Percentiles rank a stretch among this genome's conserved stretches.
These are phyloP conservation scores for Leishmania amazonensis DNA, from an alignment of 208 protist species.

Conservation along the genomic window DNA sequence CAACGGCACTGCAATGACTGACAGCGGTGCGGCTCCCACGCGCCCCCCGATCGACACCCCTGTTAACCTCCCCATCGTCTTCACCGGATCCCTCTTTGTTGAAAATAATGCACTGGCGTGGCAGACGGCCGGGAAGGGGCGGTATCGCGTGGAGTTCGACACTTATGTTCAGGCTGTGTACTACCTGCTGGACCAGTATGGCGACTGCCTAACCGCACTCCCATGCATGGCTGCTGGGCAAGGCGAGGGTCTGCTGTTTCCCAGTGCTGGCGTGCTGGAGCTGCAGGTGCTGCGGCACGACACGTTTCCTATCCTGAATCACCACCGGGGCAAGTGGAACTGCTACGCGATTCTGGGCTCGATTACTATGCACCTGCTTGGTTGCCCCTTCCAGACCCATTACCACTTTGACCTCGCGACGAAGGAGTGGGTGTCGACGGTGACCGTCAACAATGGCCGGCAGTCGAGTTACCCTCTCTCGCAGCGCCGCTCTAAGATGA, in stretches of 20 bases:
- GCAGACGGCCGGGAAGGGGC: slow-evolving; percentile 58
- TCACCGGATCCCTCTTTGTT: slow-evolving; percentile 41
- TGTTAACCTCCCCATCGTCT: slow-evolving; percentile 28
- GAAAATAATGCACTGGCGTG: slow-evolving; percentile 56
- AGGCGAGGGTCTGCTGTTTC: slow-evolving; percentile 45
- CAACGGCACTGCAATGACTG: not conserved
- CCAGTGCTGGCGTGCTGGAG: slow-evolving; percentile 50
- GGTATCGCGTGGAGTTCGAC: slow-evolving; percentile 86
- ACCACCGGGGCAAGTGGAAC: slow-evolving; percentile 84
- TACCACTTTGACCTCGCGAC: slow-evolving; percentile 51
- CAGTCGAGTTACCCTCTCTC: slow-evolving; percentile 52
- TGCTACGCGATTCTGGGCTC: slow-evolving; percentile 85
- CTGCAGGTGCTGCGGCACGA: slow-evolving; percentile 73
- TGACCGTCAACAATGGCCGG: slow-evolving; percentile 74
- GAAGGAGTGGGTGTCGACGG: slow-evolving; percentile 50
- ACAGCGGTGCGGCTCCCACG: not conserved
- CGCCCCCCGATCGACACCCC: not conserved
- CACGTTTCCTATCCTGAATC: slow-evolving; percentile 56
- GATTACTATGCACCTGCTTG: slow-evolving; percentile 75
- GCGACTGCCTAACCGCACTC: slow-evolving; percentile 35
- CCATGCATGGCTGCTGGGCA: slow-evolving; percentile 23
- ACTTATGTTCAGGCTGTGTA: slow-evolving; percentile 78
- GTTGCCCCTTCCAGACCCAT: slow-evolving; percentile 70
- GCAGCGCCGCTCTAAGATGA: slow-evolving; percentile 57
- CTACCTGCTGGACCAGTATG: slow-evolving; percentile 80